These are phyloP conservation scores for Aspergillus sp. DNA, from an alignment of 2,329 filamentous ascomycete species.

Conservation along the genomic window DNA sequence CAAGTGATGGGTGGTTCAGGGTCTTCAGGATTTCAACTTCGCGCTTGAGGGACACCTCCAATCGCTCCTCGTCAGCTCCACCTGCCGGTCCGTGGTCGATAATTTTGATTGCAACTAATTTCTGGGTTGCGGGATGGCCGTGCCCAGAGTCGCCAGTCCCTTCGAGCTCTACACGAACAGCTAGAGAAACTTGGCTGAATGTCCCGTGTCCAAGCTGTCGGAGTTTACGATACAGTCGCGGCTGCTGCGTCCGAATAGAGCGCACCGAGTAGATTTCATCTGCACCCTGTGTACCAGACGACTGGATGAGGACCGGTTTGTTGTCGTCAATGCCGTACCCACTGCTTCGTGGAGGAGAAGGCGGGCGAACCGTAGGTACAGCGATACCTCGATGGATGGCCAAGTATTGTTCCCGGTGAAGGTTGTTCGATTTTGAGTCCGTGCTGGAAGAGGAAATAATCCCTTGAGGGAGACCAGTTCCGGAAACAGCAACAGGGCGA, in stretches of 20 bases:
- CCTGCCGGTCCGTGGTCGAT: slow-evolving; percentile 93
- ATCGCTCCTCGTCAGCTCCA: slow-evolving; percentile 86
- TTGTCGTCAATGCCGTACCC: slow-evolving; percentile 54
- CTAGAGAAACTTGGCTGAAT: slow-evolving; percentile 91
- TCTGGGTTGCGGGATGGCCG: slow-evolving; percentile 56
- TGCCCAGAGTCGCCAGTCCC: slow-evolving; percentile 32
- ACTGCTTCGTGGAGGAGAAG: slow-evolving; percentile 79
- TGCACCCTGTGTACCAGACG: slow-evolving; percentile 19
- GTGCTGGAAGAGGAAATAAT: slow-evolving; percentile 52
- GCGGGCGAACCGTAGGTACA: slow-evolving; percentile 59
- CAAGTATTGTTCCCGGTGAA: slow-evolving; percentile 78
- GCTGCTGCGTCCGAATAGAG: slow-evolving; percentile 66
- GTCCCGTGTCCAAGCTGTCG: slow-evolving; percentile 86
- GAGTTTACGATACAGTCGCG: slow-evolving; percentile 75
- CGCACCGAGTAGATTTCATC: slow-evolving; percentile 69
- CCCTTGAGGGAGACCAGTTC: slow-evolving; percentile 49
- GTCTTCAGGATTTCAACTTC: slow-evolving; percentile 92
- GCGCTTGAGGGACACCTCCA: slow-evolving; percentile 90
- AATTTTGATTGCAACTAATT: slow-evolving; percentile 90
- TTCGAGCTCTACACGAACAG: slow-evolving; percentile 69
- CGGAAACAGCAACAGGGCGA: slow-evolving; percentile 72
- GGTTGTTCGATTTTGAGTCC: slow-evolving; percentile 35
- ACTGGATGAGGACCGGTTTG: slow-evolving; percentile 32
- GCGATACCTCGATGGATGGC: slow-evolving; percentile 75
- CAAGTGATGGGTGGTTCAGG: slow-evolving; percentile 84